Evolutionary conservation across 140 eudicot genomes (phyloP), one percentile per base, ranked within the genome.

Genomic region (Stevia rebaudiana): DNA sequence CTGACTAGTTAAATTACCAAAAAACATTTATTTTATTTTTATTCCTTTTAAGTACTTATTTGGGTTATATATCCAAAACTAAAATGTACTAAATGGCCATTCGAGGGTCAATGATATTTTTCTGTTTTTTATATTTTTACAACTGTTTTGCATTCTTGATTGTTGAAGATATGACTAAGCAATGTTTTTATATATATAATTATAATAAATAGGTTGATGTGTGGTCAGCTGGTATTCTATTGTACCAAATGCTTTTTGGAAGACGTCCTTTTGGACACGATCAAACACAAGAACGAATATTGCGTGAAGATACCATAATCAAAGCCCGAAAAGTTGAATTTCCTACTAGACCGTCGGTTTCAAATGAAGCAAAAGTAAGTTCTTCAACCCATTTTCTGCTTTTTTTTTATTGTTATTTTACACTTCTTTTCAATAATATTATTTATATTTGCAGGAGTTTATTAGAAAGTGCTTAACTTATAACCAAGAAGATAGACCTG

Each of bases 241-340:
- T 92, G 62, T 92, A 87, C 87, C 98, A 91, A 78, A 91, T 91
- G 87, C 98, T 91, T 9, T 82, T 91, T 40, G 98, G 98, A 23
- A 84, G 76, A 81, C 95, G 98, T 18, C 98, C 98, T 64, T 91
- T 91, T 69, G 98, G 98, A 44, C 98, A 92, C 63, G 98, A 92
- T 61, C 96, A 92, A 61, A 80, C 92, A 12, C 98, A 92, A 80
- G 98, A 92, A 79, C 79, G 96, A 4, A 92, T 92, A 74, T 76
- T 92, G 77, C 94, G 98, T 40, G 98, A 92, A 81, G 98, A 92
- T 71, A 92, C 98, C 16, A 92, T 92, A 76, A 87, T 92, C 18
- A 92, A 88, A 75, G 98, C 98, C 31, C 82, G 95, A 42, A 88
- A 84, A 77, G 98, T 92, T 54, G 98, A 92, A 21, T 92, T 92